Evolutionary conservation across 768 basidiomycete species (phyloP), one percentile per base, ranked within the genome.

Genomic region (Lactarius vividus): DNA sequence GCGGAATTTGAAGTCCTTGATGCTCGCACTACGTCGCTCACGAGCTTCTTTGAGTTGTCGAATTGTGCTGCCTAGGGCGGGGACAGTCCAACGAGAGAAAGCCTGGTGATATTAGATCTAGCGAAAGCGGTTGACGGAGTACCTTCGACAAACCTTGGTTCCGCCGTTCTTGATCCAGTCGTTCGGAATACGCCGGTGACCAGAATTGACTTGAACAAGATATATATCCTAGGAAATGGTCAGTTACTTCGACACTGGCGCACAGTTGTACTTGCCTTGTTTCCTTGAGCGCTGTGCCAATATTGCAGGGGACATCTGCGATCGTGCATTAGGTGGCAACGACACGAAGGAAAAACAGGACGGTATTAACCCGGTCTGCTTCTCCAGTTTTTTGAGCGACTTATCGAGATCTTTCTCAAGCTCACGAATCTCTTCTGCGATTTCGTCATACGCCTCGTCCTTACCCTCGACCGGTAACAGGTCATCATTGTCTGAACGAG

Each of bases 21-120:
- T 86, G 7, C 87, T 86, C 2, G 85, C 83, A 66, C 82, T 91
- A 46, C 90, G 88, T 63, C 86, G 93, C 77, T 99, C 97, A 49
- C 93, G 86, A 3, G 94, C 95, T 77, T 99, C 97, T 77, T 98
- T 98, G 37, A 97, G 81, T 63, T 85, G 78, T 23, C 93, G 87
- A 59, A 98, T 84, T 35, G 86, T 86, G 5, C 82, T 72, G 64
- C 86, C 84, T 2, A 94, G 82, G 29, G 89, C 81, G 1, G 88
- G 88, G 6, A 94, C 88, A 6, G 86, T 79, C 81, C 88, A 99
- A 26, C 97, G 89, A 16, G 81, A 82, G 70, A 83, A 84, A 31
- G 85, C 84, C 91, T 96, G 72, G 23, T 44, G 20, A 7, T 67
- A 56, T 56, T 56, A 62, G 16, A 61, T 20, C 60, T 52, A 49